These are phyloP conservation scores for Pleurotus tuber-regium DNA, from an alignment of 768 basidiomycete species.

Conservation along the genomic window DNA sequence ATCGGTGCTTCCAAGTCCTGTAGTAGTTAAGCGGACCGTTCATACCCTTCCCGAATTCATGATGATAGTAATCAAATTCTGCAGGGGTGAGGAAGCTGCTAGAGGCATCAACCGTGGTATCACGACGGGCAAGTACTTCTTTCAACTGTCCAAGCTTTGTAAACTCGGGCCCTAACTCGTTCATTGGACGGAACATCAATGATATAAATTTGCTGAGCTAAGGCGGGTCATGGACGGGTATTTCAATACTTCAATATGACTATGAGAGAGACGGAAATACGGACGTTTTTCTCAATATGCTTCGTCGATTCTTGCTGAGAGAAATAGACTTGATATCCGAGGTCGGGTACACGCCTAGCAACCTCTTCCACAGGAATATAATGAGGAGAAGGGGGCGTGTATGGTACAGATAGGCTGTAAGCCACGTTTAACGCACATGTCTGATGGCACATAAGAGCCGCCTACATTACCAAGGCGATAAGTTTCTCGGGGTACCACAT, in stretches of 20 bases:
- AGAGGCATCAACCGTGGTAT: not conserved
- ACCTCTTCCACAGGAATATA: constrained; percentile 52
- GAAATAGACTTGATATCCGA: constrained; percentile 71
- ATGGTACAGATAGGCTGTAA: constrained; percentile 64
- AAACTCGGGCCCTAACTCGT: constrained; percentile 2
- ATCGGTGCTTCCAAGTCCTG: constrained; percentile 56
- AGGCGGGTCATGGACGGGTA: not conserved
- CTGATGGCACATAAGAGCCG: not conserved
- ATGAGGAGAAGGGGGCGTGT: constrained; percentile 50
- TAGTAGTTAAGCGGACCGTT: constrained; percentile 78
- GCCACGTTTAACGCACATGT: not conserved
- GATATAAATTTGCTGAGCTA: constrained; percentile 39
- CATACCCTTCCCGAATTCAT: constrained; percentile 51
- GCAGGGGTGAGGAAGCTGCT: not conserved
- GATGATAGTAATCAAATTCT: constrained; percentile 56
- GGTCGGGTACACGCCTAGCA: constrained; percentile 49
- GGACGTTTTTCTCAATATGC: constrained; percentile 58
- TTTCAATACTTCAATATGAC: not conserved
- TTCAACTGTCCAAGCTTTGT: constrained; percentile 4
- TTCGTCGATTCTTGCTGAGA: constrained; percentile 46
- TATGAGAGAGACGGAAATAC: constrained; percentile 13
- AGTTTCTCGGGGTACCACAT: constrained; percentile 70
- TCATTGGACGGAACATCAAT: constrained; percentile 21
- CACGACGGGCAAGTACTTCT: not conserved
- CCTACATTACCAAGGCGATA: constrained; percentile 57